Conservation (phyloP, 2,329 filamentous ascomycete genomes). For the Akanthomyces muscarius region DNA sequence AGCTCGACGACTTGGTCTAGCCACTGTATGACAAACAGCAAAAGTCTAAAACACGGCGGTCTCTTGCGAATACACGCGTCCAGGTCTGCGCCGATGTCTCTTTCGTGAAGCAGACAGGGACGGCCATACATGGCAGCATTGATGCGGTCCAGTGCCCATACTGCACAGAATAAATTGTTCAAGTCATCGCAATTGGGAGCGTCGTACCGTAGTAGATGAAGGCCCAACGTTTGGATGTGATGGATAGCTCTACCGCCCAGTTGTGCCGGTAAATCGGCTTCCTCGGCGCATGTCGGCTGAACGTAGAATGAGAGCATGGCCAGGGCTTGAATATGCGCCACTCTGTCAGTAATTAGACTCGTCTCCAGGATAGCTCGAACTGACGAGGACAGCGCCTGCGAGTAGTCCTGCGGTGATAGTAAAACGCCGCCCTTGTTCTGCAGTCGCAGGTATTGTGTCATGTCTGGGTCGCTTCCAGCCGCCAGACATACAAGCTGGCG, state of each 20-base stretch:
- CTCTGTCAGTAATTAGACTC: constrained; percentile 49
- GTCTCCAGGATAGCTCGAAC: constrained; percentile 49
- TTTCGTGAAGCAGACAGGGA: constrained; percentile 56
- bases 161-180: constrained; percentile 51
- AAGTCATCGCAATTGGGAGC: constrained; percentile 38
- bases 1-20: constrained; percentile 57
- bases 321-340: constrained; percentile 52
- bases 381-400: constrained; percentile 44
- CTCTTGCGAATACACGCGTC: constrained; percentile 48
- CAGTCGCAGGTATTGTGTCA: constrained; percentile 43
- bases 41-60: constrained; percentile 52
- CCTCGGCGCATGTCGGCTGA: constrained; percentile 50
- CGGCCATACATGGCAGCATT: constrained; percentile 58
- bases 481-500: constrained; percentile 54
- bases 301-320: constrained; percentile 55
- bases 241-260: constrained; percentile 52
- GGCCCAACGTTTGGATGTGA: constrained; percentile 51
- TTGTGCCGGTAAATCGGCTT: constrained; percentile 52
- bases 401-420: constrained; percentile 45
- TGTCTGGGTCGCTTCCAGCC: constrained; percentile 46
- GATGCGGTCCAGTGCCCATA: constrained; percentile 59
- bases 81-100: constrained; percentile 53
- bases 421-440: constrained; percentile 35
- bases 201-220: constrained; percentile 47
- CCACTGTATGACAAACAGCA: constrained; percentile 51